Conservation (phyloP, 2,329 filamentous ascomycete genomes). For the Acrodontium crateriforme region DNA sequence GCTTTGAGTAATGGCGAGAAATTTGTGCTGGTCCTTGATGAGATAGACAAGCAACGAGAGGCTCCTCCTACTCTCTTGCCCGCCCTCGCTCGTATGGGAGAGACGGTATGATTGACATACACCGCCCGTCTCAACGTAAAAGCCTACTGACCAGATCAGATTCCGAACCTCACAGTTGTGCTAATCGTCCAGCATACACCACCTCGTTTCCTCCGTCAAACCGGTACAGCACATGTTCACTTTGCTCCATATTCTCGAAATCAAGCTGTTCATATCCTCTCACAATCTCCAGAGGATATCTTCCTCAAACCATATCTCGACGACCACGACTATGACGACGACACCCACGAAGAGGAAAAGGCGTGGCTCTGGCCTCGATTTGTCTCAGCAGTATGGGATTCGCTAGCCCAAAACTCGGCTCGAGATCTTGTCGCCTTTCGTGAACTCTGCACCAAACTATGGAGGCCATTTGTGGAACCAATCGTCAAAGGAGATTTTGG, state of each 20-base stretch:
- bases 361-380: conserved; percentile 67
- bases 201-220: conserved; percentile 53
- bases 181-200: conserved; percentile 63
- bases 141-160: conserved; percentile 47
- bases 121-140: neutral
- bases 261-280: conserved; percentile 66
- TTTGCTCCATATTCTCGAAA: conserved; percentile 75
- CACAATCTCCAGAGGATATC: conserved; percentile 38
- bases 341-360: conserved; percentile 42
- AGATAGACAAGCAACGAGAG: conserved; percentile 72
- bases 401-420: conserved; percentile 65
- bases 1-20: conserved; percentile 44
- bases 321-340: conserved; percentile 33
- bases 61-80: conserved; percentile 64
- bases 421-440: conserved; percentile 64
- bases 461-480: conserved; percentile 72
- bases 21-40: conserved; percentile 78
- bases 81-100: conserved; percentile 66
- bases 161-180: conserved; percentile 62
- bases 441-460: conserved; percentile 58
- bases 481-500: conserved; percentile 59
- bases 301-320: conserved; percentile 22
- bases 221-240: conserved; percentile 61
- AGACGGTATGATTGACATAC: no score
- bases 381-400: conserved; percentile 72